Base-by-base conservation (phyloP, 495 filamentous ascomycete genomes). In the Aspergillus baeticus region DNA sequence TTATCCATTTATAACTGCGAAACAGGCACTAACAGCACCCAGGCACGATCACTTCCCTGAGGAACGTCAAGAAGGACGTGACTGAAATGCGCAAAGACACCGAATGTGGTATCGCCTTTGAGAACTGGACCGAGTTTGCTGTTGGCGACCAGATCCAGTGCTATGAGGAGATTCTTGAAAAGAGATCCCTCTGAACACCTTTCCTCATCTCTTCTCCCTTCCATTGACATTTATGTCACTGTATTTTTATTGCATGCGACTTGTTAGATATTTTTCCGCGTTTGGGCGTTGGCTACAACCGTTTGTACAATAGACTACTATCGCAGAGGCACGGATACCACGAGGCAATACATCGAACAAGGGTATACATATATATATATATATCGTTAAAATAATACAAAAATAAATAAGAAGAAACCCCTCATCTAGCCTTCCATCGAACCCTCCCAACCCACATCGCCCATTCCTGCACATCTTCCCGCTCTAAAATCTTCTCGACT, bases 41-140 rank as follows among this genome's bases (percentile, higher is more conserved):
- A 96, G 92, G 92, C 51, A 75, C 78, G 8, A 78, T 98, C 13
- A 76, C 82, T 17, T 89, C 88, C 2, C 82, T 99, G 29, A 98
- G 94, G 77, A 88, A 93, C 61, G 83, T 88, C 67, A 95, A 98
- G 80, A 94, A 96, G 61, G 90, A 96, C 64, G 86, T 92, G 6
- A 75, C 76, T 7, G 89, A 96, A 64, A 92, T 93, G 84, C 86
- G 84, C 63, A 98, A 96, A 77, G 92, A 90, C 37, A 84, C 77
- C 38, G 95, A 99, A 68, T 99, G 95, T 63, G 95, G 95, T 47
- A 87, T 99, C 56, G 84, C 80, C 35, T 96, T 99, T 63, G 83
- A 87, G 7, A 78, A 74, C 35, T 98, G 90, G 87, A 75, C 84
- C 15, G 86, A 81, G 17, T 90, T 98, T 72, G 65, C 84, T 54